Conservation (phyloP, 331 rosid genomes). For the Telfairia occidentalis region DNA sequence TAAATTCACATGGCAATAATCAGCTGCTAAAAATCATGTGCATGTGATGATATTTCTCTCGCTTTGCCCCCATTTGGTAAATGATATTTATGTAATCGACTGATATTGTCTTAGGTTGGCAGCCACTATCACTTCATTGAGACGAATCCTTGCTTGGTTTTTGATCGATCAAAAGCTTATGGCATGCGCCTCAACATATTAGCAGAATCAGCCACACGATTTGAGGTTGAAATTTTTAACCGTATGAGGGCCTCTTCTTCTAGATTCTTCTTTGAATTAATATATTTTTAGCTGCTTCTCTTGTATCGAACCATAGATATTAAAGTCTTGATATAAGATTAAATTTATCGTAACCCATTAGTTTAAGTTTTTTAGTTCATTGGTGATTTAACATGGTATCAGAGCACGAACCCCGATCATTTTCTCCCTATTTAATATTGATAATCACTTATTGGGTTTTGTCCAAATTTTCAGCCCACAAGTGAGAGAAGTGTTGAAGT, state of each 20-base stretch:
- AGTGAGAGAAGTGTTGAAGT: too few relatives aligned
- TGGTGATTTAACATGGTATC: too few relatives aligned
- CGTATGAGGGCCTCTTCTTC: not conserved
- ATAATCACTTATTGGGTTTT: too few relatives aligned
- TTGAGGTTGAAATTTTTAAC: slow-evolving; percentile 51
- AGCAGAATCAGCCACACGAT: slow-evolving; percentile 76
- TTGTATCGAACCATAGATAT: not conserved
- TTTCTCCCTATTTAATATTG: too few relatives aligned
- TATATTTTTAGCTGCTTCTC: not conserved
- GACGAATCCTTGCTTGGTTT: slow-evolving; percentile 60
- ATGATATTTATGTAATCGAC: slow-evolving; percentile 12
- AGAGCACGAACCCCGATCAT: too few relatives aligned
- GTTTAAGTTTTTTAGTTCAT: too few relatives aligned
- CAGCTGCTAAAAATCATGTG: too few relatives aligned
- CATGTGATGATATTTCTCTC: too few relatives aligned
- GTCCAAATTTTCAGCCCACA: too few relatives aligned
- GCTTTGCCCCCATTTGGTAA: too few relatives aligned
- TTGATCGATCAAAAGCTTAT: slow-evolving; percentile 69
- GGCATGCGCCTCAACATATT: slow-evolving; percentile 83
- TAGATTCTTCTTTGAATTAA: not conserved
- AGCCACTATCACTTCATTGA: slow-evolving; percentile 94
- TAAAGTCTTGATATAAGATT: too few relatives aligned
- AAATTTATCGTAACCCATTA: too few relatives aligned
- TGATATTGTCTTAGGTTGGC: slow-evolving; percentile 61
- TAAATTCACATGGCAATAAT: not conserved